Percentiles rank a stretch among this genome's conserved stretches.
Evolutionary conservation across 805 yeast species (phyloP).

Genomic region (Myxozyma sirexii): DNA sequence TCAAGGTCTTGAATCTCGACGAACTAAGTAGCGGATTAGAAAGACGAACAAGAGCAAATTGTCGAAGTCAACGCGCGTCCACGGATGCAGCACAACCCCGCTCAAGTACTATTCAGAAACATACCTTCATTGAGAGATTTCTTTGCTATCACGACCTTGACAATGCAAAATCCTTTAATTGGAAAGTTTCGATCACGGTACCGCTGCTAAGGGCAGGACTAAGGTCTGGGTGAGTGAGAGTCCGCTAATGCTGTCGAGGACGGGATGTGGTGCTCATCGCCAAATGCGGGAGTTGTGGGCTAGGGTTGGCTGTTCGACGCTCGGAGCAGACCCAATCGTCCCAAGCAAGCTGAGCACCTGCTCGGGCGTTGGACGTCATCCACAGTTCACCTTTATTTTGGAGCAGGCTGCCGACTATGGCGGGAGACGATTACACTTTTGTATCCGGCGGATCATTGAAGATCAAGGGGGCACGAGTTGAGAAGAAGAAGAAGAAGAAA

Average conservation of each 20-base stretch:
- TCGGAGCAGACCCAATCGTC: conserved; percentile 14
- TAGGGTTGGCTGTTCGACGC: background rate
- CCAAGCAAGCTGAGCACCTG: conserved; percentile 1
- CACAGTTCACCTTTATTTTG: background rate
- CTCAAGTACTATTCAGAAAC: background rate
- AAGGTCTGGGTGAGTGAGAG: background rate
- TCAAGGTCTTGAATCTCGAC: conserved; percentile 94
- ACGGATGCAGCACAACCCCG: background rate
- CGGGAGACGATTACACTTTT: conserved; percentile 22
- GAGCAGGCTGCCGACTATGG: too few relatives aligned
- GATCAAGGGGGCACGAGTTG: conserved; percentile 27
- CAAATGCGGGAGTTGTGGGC: conserved; percentile 14
- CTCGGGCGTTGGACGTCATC: background rate
- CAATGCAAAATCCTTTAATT: background rate
- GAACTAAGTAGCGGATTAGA: conserved; percentile 53
- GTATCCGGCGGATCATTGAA: conserved; percentile 23
- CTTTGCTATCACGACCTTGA: background rate
- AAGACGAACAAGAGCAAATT: background rate
- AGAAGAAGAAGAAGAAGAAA: conserved; percentile 21
- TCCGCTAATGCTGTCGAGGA: background rate
- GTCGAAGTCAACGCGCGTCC: background rate
- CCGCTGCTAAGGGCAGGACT: background rate
- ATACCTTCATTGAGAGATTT: conserved; percentile 15
- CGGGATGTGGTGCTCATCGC: conserved; percentile 15
- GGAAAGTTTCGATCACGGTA: background rate